Evolutionary conservation across 1,284 basidiomycete genomes (phyloP), one percentile per base, ranked within the genome.

Genomic region (Phlebopus sp.): DNA sequence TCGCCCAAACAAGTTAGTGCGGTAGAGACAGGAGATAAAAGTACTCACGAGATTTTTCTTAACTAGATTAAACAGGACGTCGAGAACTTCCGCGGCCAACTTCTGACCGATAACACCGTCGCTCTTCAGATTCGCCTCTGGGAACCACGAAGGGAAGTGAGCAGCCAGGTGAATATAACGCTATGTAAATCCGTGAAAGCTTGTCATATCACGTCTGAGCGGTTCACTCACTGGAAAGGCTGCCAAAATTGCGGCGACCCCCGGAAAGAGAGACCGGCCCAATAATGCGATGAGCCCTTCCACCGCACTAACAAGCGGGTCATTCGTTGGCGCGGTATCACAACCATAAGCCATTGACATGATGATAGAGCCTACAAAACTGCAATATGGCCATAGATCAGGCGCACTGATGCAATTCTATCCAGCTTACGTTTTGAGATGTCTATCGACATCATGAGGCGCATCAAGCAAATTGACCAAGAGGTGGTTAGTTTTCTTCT

Each of bases 131-230:
- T 53, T 55, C 15, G 67, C 65, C 3, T 67, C 64, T 10, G 71
- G 70, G 37, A 74, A 64, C 71, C 72, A 73, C 2, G 51, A 47
- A 1, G 72, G 71, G 1, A 74, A 21, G 48, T 60, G 67, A 19
- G 62, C 58, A 32, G 73, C 71, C 72, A 29, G 27, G 10, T 29
- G 27, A 46, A 41, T 11, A 10, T 19, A 27, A 2, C 3, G 3
- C 35, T 19, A n/a, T 9, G 31, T 38, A 25, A 18, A 6, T 37
- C 11, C 21, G 13, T 25, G 14, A 14, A 10, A 13, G 31, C 6
- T 9, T 14, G 17, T 21, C 17, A 5, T 3, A 15, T 18, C 23
- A 15, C 14, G n/a, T 27, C 14, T 4, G 15, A 25, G 18, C 11
- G 15, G 47, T 50, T 42, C 19, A 47, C 45, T 40, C 10, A 47